Base-by-base conservation (phyloP, 2,329 filamentous ascomycete species). In the Botrytis cinerea region DNA sequence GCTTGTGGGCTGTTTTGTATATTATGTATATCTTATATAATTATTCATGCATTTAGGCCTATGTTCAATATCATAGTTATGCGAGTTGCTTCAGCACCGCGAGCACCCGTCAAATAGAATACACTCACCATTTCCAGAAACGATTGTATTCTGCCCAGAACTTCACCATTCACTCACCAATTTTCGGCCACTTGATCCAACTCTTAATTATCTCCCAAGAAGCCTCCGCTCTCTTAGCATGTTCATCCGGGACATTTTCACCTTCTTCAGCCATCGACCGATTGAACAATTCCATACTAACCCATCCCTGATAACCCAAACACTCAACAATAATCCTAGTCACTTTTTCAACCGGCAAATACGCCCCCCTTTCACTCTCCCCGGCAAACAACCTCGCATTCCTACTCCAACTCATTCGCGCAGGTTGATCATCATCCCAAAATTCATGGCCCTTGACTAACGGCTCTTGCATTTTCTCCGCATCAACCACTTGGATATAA, bases 401-500 rank as follows among this genome's bases (percentile, higher is more conserved):
- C 28, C 92, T 84, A 45, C 88, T 92, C 93, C 93, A 95, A 79
- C 87, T 93, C 92, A 95, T 95, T 5, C 90, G 83, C 1, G 87
- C 80, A 9, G 87, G 87, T 80, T 92, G 90, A 22, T 84, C 84
- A 0, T 84, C 80, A 25, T 87, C 83, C 82, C 90, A 87, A 78
- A 88, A 91, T 7, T 84, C 80, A 79, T 92, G 90, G 2, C 85
- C 69, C 35, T 84, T 79, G 0, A 86, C 77, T 4, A 94, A 81
- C 0, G 92, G 92, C 9, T 83, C 77, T 0, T 81, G 78, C 9
- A 94, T 84, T 10, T 86, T 84, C 80, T 93, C 91, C 1, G 89
- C 92, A 78, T 95, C 92, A 6, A 92, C 92, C 9, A 95, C 86
- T 79, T 95, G 93, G 1, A 95, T 85, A 78, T 92, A 93, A 78